phyloP scores from a whole-genome alignment of 225 moss, liverwort and hornwort species.

The Sphagnum contortum region DNA sequence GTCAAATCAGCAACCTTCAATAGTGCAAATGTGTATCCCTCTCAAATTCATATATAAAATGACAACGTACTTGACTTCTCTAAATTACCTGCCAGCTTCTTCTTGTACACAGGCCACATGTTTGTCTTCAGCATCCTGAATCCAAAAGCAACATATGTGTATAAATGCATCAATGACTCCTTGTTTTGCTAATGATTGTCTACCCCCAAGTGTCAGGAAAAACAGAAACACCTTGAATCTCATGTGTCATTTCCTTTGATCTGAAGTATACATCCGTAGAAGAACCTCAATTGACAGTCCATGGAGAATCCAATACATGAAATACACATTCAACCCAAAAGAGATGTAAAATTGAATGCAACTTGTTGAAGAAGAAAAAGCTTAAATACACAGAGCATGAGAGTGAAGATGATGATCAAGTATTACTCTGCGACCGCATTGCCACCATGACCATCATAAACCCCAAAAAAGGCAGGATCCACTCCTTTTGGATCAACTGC shows the following conservation, averaged over 20 bases:
- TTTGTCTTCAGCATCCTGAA: slow-evolving; percentile 65
- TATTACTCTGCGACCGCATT: slow-evolving; percentile 76
- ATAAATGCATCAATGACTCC: neutral
- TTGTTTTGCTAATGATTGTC: neutral
- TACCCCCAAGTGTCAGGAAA: neutral
- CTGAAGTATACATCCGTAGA: neutral
- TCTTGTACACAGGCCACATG: slow-evolving; percentile 83
- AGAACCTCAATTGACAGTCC: neutral
- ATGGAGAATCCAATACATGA: too few species aligned
- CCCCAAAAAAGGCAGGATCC: slow-evolving; percentile 78
- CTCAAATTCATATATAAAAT: neutral
- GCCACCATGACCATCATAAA: slow-evolving; percentile 95
- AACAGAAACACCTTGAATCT: neutral
- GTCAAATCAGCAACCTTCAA: neutral
- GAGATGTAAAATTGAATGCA: too few species aligned
- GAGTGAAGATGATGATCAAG: too few species aligned
- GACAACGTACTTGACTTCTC: neutral
- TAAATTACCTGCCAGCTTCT: slow-evolving; percentile 53
- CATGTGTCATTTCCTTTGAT: neutral
- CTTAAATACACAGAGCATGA: too few species aligned
- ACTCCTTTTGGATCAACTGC: slow-evolving; percentile 55
- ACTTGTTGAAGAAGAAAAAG: too few species aligned
- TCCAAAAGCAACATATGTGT: neutral
- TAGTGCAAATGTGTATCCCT: neutral
- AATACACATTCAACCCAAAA: too few species aligned